Evolutionary conservation across 2,329 filamentous ascomycete species (phyloP), one percentile per base, ranked within the genome.

Genomic region (Epichloe glyceriae): DNA sequence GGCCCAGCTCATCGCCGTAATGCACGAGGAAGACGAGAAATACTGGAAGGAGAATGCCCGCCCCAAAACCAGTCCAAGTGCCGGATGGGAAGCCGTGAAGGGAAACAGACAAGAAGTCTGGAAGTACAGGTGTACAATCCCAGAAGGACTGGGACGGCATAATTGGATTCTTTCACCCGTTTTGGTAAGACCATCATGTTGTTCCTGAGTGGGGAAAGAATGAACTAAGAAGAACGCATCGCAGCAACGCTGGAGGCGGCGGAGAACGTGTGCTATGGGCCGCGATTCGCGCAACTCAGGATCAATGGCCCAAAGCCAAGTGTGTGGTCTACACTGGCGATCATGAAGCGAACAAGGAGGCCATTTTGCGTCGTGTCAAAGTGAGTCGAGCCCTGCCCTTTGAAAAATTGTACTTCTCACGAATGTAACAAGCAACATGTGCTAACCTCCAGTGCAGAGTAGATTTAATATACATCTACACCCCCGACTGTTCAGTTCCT

Each of bases 181-280:
- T 96, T 67, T 97, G 93, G 87, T 91, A 73, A 56, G 76, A 62
- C 35, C 6, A 33, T 51, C 22, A 49, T 44, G 8, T 39, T 46
- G 10, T 34, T 26, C 11, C 47, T 17, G 19, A 26, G 8, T 41
- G 35, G 11, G 8, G 22, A 38, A 11, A 7, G 11, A 3, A 17
- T 33, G 5, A 22, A 33, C 39, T 42, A n/a, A 26, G 45, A 30
- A 42, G 55, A 42, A 60, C 44, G 43, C 26, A 33, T 30, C 7
- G 15, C 19, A 93, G 87, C 69, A 97, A 98, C 71, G 93, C 93
- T 47, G 93, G 93, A 50, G 93, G 93, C 30, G 93, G 93, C 54
- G 93, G 93, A 55, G 93, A 98, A 70, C 78, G 93, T 65, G 93
- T 98, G 42, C 80, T 98, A 26, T 98, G 94, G 88, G 91, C 90